Percentiles rank a stretch among this genome's conserved stretches.
phyloP scores from a whole-genome alignment of 2,329 filamentous ascomycete genomes.

The Colletotrichum tofieldiae region DNA sequence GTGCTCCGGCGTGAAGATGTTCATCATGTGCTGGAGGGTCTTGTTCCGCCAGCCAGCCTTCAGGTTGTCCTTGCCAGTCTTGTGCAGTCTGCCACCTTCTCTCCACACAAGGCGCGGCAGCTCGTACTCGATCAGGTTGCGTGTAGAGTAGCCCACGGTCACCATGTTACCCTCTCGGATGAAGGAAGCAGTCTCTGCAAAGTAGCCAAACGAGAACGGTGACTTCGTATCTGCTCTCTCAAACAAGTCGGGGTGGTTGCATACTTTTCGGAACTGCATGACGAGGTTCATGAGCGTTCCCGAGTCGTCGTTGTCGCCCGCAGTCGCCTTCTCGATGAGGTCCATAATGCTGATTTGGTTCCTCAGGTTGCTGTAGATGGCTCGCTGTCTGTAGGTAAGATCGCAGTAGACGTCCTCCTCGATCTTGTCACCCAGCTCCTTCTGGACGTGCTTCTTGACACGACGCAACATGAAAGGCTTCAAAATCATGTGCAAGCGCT shows the following conservation, averaged over 20 bases:
- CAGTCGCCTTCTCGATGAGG: constrained; percentile 95
- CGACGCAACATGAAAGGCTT: constrained; percentile 99
- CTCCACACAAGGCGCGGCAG: constrained; percentile 87
- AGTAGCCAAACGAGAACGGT: constrained; percentile 86
- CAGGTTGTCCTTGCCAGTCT: constrained; percentile 80
- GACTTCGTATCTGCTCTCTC: constrained; percentile 94
- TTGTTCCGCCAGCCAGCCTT: constrained; percentile 85
- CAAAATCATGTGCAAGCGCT: constrained; percentile 97
- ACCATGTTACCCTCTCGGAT: constrained; percentile 88
- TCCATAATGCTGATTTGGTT: constrained; percentile 99
- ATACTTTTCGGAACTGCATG: constrained; percentile 99
- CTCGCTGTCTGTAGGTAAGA: constrained; percentile 94
- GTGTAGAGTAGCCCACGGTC: constrained; percentile 87
- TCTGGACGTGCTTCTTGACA: constrained; percentile 99
- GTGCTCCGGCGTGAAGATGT: constrained; percentile 89
- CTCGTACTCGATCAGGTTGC: constrained; percentile 87
- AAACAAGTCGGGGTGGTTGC: constrained; percentile 97
- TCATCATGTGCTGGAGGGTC: constrained; percentile 86
- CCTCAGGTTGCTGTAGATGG: constrained; percentile 91
- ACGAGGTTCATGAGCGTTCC: constrained; percentile 99
- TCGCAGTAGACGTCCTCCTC: constrained; percentile 97
- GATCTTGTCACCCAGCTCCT: constrained; percentile 98
- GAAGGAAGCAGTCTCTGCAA: constrained; percentile 96
- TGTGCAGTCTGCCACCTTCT: constrained; percentile 82
- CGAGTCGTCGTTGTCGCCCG: constrained; percentile 94